Conservation (phyloP, 495 filamentous ascomycete genomes). For the Arthonia radiata region DNA sequence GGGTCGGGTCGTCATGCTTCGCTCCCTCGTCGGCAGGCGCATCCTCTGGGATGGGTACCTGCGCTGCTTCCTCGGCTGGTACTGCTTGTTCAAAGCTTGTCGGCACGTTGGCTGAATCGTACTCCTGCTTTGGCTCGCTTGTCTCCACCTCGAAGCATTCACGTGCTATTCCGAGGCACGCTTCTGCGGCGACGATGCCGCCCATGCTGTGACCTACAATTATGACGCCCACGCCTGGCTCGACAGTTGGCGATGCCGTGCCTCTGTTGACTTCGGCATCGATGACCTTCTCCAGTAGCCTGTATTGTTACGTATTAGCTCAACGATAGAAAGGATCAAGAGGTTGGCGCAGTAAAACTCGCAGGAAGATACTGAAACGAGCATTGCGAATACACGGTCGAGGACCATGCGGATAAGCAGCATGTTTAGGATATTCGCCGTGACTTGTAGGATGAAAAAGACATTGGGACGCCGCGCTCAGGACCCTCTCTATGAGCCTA, state of each 20-base stretch:
- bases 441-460: neutral
- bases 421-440: too few species aligned
- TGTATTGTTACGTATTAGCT: conserved; percentile 12
- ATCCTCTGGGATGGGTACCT: too few species aligned
- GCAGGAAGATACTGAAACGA: conserved; percentile 1
- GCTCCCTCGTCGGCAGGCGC: too few species aligned
- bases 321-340: neutral
- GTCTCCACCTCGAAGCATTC: too few species aligned
- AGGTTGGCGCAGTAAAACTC: neutral
- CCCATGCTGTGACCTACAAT: conserved; percentile 91
- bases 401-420: too few species aligned
- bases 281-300: conserved; percentile 79
- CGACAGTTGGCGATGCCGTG: conserved; percentile 69
- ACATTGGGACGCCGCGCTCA: neutral
- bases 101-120: too few species aligned
- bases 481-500: too few species aligned
- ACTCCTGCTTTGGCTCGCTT: too few species aligned
- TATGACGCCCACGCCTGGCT: conserved; percentile 65
- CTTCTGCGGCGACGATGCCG: conserved; percentile 84
- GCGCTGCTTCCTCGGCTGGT: too few species aligned
- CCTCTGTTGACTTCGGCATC: conserved; percentile 68
- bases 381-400: conserved; percentile 1
- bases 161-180: conserved; percentile 42
- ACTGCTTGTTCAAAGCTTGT: too few species aligned
- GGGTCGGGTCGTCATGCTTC: too few species aligned